Conservation (phyloP, 345 rosid genomes). For the Rhodamnia rubescens region DNA sequence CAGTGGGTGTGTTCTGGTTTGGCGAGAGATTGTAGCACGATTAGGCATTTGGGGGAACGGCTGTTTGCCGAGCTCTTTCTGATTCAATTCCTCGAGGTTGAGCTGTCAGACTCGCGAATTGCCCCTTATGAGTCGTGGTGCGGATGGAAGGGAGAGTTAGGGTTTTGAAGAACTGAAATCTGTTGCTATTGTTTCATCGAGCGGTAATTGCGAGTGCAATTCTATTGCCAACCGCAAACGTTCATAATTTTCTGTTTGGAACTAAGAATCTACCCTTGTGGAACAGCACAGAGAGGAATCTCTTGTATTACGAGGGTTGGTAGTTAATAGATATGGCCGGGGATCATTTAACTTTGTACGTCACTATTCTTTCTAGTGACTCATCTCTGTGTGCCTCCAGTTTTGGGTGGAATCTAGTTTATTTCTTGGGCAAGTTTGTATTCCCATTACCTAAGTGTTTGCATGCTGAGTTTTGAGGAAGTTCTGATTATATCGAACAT, state of each 20-base stretch:
- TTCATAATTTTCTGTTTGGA: neutral
- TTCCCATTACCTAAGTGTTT: neutral
- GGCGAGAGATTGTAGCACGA: neutral
- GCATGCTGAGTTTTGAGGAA: neutral
- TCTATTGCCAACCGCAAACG: neutral
- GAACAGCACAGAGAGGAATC: neutral
- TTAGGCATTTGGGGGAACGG: neutral
- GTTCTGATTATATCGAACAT: neutral
- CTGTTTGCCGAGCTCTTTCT: neutral
- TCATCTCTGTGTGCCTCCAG: neutral
- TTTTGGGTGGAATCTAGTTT: neutral
- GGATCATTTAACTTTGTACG: neutral
- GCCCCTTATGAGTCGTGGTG: neutral
- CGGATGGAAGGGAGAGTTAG: neutral
- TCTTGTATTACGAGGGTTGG: neutral
- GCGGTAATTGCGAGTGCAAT: neutral
- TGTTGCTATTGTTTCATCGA: neutral
- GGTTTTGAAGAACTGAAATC: neutral
- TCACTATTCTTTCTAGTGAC: neutral
- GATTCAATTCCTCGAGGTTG: neutral
- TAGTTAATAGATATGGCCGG: neutral
- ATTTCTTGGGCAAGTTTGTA: neutral
- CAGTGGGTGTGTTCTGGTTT: neutral
- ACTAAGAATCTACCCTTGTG: neutral
- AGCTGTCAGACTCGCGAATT: neutral